These are phyloP conservation scores for Pseudotulostoma volvatum DNA, from an alignment of 495 filamentous ascomycete genomes.

Conservation along the genomic window DNA sequence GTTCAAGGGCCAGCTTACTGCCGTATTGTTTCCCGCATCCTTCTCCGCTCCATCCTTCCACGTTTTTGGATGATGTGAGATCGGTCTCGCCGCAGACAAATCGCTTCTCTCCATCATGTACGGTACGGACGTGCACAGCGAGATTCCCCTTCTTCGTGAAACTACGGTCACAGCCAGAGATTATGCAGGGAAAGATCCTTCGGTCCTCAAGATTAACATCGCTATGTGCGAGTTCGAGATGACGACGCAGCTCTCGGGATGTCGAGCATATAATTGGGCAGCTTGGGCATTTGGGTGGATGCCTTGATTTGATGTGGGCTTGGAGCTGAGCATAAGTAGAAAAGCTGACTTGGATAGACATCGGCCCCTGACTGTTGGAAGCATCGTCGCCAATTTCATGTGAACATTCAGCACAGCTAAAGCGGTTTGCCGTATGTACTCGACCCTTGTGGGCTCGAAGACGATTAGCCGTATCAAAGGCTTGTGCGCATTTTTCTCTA, in stretches of 20 bases:
- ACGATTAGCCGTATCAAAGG: constrained; percentile 52
- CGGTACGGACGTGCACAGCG: constrained; percentile 55
- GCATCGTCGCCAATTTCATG: constrained; percentile 15
- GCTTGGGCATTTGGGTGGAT: constrained; percentile 57
- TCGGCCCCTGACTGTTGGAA: constrained; percentile 1
- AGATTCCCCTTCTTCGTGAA: constrained; percentile 72
- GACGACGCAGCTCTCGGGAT: constrained; percentile 44
- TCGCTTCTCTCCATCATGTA: constrained; percentile 48
- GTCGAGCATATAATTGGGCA: constrained; percentile 49
- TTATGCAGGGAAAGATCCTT: constrained; percentile 45
- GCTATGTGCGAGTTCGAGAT: constrained; percentile 55
- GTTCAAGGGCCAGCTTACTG: constrained; percentile 58
- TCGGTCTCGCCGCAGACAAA: constrained; percentile 61
- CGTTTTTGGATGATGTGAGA: constrained; percentile 36
- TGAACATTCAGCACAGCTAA: constrained; percentile 56
- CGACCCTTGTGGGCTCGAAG: constrained; percentile 54
- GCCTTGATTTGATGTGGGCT: constrained; percentile 49
- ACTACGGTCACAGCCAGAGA: constrained; percentile 45
- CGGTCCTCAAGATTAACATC: constrained; percentile 42
- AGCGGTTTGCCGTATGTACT: constrained; percentile 49
- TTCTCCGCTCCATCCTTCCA: constrained; percentile 45
- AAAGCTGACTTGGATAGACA: constrained; percentile 37
- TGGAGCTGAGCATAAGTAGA: constrained; percentile 52
- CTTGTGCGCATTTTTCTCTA: constrained; percentile 42
- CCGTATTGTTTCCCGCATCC: constrained; percentile 55